Conservation (phyloP, 2,329 filamentous ascomycete genomes). For the Exophiala dermatitidis region DNA sequence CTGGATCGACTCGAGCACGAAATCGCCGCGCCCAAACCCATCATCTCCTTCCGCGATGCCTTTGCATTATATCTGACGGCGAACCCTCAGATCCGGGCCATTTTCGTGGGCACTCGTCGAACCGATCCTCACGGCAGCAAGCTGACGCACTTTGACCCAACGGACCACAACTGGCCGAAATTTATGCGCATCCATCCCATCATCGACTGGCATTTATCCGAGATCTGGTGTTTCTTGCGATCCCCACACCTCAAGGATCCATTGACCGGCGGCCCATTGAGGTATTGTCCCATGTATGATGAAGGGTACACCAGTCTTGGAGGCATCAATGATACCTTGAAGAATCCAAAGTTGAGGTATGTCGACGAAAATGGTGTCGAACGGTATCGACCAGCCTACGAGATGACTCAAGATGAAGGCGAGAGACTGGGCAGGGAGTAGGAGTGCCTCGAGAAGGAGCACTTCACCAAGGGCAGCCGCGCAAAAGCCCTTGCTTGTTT, state of each 20-base stretch:
- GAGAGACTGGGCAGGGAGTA: conserved; percentile 67
- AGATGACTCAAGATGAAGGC: conserved; percentile 65
- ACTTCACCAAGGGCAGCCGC: no score
- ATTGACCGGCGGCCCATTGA: conserved; percentile 39
- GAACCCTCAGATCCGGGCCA: conserved; percentile 55
- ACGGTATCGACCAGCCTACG: conserved; percentile 65
- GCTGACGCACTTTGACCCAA: conserved; percentile 75
- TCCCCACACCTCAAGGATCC: conserved; percentile 53
- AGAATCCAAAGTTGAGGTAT: conserved; percentile 66
- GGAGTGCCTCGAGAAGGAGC: neutral
- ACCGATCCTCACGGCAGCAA: conserved; percentile 84
- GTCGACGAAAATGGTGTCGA: conserved; percentile 28
- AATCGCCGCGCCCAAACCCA: conserved; percentile 9
- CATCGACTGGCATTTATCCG: conserved; percentile 93
- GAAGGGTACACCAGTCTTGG: conserved; percentile 87
- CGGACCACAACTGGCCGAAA: conserved; percentile 79
- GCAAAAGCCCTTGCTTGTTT: no score
- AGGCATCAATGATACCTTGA: conserved; percentile 78
- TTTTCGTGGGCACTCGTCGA: conserved; percentile 80
- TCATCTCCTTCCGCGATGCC: conserved; percentile 62
- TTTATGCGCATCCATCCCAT: conserved; percentile 94
- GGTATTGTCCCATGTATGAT: conserved; percentile 84
- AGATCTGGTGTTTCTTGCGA: conserved; percentile 79
- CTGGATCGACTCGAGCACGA: neutral
- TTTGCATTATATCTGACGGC: conserved; percentile 64